Conservation (phyloP, 1,284 basidiomycete genomes). For the Tilletia indica region DNA sequence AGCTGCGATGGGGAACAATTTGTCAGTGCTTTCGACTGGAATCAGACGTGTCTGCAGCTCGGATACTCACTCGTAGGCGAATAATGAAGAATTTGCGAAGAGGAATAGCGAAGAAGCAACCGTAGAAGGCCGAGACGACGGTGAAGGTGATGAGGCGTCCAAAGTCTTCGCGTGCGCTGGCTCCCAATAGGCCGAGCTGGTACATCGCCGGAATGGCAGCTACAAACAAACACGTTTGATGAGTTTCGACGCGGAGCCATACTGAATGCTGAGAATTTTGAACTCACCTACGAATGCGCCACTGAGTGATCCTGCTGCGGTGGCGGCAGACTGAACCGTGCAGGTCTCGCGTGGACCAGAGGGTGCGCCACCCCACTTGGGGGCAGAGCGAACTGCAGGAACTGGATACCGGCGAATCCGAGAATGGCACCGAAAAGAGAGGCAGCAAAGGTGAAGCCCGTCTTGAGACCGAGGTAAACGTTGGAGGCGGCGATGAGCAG, state of each 20-base stretch:
- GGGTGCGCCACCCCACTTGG: slow-evolving; percentile 63
- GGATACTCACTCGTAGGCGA: slow-evolving; percentile 57
- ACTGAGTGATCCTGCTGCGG: slow-evolving; percentile 55
- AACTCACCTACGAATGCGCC: slow-evolving; percentile 60
- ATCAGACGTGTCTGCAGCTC: too few relatives aligned
- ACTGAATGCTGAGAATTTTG: too few relatives aligned
- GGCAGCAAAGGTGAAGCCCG: slow-evolving; percentile 66
- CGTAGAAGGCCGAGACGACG: slow-evolving; percentile 66
- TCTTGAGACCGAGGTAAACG: slow-evolving; percentile 70
- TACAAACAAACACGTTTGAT: slow-evolving; percentile 49
- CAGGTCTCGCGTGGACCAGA: slow-evolving; percentile 72
- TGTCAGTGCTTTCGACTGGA: too few relatives aligned
- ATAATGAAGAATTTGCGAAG: slow-evolving; percentile 68
- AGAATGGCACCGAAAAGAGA: slow-evolving; percentile 68
- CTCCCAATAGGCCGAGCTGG: slow-evolving; percentile 55
- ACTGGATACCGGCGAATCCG: slow-evolving; percentile 68
- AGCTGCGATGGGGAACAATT: slow-evolving; percentile 57
- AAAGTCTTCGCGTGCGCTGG: slow-evolving; percentile 37
- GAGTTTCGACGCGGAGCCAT: too few relatives aligned
- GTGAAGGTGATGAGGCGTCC: slow-evolving; percentile 62
- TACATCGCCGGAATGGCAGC: slow-evolving; percentile 70
- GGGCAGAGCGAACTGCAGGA: slow-evolving; percentile 63
- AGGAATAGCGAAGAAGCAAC: slow-evolving; percentile 69
- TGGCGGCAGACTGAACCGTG: slow-evolving; percentile 47
- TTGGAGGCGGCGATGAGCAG: slow-evolving; percentile 66